phyloP scores from a whole-genome alignment of 768 basidiomycete species.

The Tremella yokohamensis region DNA sequence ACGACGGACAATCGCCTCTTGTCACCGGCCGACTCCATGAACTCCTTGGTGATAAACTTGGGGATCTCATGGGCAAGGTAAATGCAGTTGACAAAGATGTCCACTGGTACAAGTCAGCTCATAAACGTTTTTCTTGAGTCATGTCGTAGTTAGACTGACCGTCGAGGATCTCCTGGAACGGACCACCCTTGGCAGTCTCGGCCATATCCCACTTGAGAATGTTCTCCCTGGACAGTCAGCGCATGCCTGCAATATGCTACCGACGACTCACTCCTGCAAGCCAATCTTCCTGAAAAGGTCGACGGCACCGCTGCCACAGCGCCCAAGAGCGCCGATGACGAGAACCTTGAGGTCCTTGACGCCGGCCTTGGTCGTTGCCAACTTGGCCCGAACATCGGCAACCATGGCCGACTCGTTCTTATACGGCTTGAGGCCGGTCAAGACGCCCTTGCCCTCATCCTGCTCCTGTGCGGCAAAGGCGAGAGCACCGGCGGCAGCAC shows the following conservation, averaged over 20 bases:
- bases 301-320: constrained; percentile 91
- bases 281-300: constrained; percentile 94
- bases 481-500: constrained; percentile 75
- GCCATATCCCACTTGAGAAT: constrained; percentile 97
- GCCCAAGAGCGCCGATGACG: constrained; percentile 91
- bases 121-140: background rate
- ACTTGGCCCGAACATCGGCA: constrained; percentile 61
- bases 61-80: constrained; percentile 65
- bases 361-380: constrained; percentile 57
- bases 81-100: constrained; percentile 99
- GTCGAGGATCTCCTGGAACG: constrained; percentile 89
- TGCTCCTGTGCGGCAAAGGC: constrained; percentile 67
- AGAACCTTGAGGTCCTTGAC: constrained; percentile 64
- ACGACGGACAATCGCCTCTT: constrained; percentile 70
- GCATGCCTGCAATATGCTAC: background rate
- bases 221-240: constrained; percentile 62
- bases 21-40: constrained; percentile 68
- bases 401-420: constrained; percentile 82
- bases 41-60: constrained; percentile 53
- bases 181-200: constrained; percentile 95
- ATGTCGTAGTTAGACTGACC: constrained; percentile 46
- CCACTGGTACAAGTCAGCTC: constrained; percentile 56
- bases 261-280: constrained; percentile 71
- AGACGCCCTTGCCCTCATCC: constrained; percentile 54
- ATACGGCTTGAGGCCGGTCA: constrained; percentile 75